Percentiles rank a stretch among this genome's conserved stretches.
Evolutionary conservation across 345 rosid species (phyloP).

Genomic region (Pistacia integerrima): DNA sequence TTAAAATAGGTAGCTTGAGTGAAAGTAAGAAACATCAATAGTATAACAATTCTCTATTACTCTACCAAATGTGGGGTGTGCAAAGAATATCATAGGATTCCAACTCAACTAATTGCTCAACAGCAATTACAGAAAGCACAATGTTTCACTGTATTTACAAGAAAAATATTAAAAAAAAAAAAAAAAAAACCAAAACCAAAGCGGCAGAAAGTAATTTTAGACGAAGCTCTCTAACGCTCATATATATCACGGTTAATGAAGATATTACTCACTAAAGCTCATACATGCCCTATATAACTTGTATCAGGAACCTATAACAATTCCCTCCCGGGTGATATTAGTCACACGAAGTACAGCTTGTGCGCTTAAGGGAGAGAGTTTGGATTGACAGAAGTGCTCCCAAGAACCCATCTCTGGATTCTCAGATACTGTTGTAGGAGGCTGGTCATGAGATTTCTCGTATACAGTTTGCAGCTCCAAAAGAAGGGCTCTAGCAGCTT

Average conservation of each 20-base stretch:
- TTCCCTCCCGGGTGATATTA: slow-evolving; percentile 55
- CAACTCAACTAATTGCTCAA: slow-evolving; percentile 35
- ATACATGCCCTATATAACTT: slow-evolving; percentile 6
- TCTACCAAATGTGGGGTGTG: slow-evolving; percentile 7
- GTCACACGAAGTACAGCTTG: slow-evolving; percentile 95
- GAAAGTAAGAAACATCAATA: neutral
- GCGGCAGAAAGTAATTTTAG: slow-evolving; percentile 13
- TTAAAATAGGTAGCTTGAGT: neutral
- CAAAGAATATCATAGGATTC: slow-evolving; percentile 29
- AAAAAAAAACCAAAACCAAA: slow-evolving; percentile 21
- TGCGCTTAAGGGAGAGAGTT: slow-evolving; percentile 77
- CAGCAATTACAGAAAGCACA: slow-evolving; percentile 27
- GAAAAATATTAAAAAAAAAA: slow-evolving; percentile 8
- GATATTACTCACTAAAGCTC: slow-evolving; percentile 29
- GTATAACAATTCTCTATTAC: neutral
- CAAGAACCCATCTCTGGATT: slow-evolving; percentile 59
- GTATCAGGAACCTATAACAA: slow-evolving; percentile 55
- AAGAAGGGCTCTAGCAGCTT: slow-evolving; percentile 86
- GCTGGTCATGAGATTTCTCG: slow-evolving; percentile 47
- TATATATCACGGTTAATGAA: slow-evolving; percentile 19
- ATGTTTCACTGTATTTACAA: slow-evolving; percentile 45
- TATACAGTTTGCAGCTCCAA: slow-evolving; percentile 76
- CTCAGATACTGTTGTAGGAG: slow-evolving; percentile 36
- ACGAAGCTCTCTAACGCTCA: slow-evolving; percentile 31
- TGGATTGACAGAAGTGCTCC: slow-evolving; percentile 84